Conservation (phyloP, 352 stramenopile species). For the Aphanomyces astaci region DNA sequence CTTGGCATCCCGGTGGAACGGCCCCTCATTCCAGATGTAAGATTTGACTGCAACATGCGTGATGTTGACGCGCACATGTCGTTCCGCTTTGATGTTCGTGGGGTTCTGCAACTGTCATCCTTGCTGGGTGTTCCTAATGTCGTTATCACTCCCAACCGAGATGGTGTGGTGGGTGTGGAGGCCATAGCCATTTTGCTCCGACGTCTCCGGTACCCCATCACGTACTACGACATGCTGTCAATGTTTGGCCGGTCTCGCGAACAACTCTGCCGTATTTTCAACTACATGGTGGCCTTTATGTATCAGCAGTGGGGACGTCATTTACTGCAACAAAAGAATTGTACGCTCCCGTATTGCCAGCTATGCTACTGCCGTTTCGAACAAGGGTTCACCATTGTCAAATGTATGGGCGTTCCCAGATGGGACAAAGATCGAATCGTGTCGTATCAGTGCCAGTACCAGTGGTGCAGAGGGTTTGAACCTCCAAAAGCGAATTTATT, state of each 20-base stretch:
- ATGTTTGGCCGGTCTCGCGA: neutral
- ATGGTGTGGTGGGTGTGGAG: neutral
- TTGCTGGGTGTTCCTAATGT: neutral
- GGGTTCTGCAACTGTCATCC: neutral
- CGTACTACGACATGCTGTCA: neutral
- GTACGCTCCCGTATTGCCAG: neutral
- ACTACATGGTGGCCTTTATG: neutral
- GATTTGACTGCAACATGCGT: neutral
- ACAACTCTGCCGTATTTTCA: neutral
- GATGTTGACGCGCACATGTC: neutral
- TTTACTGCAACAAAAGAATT: neutral
- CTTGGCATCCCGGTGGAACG: neutral
- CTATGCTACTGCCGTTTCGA: slow-evolving; percentile 5
- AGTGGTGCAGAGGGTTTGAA: neutral
- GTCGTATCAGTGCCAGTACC: neutral
- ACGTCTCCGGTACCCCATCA: neutral
- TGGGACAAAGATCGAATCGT: slow-evolving; percentile 11
- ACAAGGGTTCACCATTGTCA: slow-evolving; percentile 1
- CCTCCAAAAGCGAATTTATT: neutral
- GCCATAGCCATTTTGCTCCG: neutral
- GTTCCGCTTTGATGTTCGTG: neutral
- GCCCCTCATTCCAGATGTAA: neutral
- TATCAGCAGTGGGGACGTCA: neutral
- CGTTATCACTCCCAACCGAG: neutral
- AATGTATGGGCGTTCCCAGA: slow-evolving; percentile 14